A percentile compares a stretch with the other conserved stretches of the same genome.
Conservation (phyloP, 192 early-diverging fungal genomes). For the Gryganskiella cystojenkinii region DNA sequence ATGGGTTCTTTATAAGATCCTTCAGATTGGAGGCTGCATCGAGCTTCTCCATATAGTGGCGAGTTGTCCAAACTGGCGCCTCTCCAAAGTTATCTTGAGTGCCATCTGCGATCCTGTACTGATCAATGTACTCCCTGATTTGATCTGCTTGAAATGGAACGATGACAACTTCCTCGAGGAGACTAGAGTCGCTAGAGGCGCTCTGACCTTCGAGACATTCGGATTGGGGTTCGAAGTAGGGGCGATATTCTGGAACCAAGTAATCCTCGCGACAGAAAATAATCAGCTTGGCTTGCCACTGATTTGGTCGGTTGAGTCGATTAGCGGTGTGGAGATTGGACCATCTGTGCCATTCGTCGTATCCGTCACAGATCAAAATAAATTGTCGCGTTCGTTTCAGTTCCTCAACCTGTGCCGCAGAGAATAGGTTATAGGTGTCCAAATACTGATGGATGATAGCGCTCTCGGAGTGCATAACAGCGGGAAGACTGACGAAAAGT, state of each 20-base stretch:
- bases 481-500: neutral
- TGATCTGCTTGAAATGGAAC: neutral
- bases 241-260: neutral
- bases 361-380: neutral
- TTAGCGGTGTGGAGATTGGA: neutral
- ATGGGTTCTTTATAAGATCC: slow-evolving; percentile 11
- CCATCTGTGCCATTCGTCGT: neutral
- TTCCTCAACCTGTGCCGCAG: neutral
- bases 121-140: neutral
- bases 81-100: neutral
- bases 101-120: neutral
- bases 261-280: slow-evolving; percentile 1
- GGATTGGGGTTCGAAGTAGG: neutral
- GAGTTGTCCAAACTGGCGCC: neutral
- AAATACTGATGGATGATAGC: neutral
- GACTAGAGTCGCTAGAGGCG: no score
- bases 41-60: neutral
- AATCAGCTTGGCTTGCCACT: slow-evolving; percentile 4
- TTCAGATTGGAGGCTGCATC: neutral
- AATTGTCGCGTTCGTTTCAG: neutral
- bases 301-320: neutral
- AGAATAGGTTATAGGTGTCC: neutral
- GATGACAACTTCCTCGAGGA: slow-evolving; percentile 7
- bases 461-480: neutral
- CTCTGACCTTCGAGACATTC: neutral